phyloP scores from a whole-genome alignment of 768 basidiomycete species.

The Tylopilus plumbeoviolaceoides region DNA sequence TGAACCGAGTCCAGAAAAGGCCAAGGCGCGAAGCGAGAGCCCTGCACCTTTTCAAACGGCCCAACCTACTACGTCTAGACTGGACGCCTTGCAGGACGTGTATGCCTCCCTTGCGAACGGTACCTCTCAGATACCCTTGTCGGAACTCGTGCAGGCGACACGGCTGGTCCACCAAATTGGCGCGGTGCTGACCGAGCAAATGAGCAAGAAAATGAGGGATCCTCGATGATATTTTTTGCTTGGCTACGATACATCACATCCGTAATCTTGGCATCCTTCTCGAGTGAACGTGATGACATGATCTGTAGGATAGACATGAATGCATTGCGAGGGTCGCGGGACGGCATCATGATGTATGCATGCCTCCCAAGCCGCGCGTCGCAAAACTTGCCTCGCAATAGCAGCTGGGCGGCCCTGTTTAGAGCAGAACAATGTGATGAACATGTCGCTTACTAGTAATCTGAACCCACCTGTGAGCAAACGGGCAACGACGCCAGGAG shows the following conservation, averaged over 20 bases:
- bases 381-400: neutral
- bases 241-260: conserved; percentile 36
- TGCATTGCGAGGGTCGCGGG: neutral
- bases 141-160: conserved; percentile 47
- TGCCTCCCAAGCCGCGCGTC: neutral
- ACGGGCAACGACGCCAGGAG: neutral
- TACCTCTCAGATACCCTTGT: conserved; percentile 45
- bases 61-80: conserved; percentile 37
- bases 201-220: conserved; percentile 34
- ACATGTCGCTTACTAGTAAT: neutral
- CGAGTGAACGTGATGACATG: conserved; percentile 1
- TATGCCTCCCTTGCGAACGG: conserved; percentile 40
- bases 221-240: conserved; percentile 2
- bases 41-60: conserved; percentile 32
- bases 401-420: neutral
- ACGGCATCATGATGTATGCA: neutral
- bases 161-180: conserved; percentile 45
- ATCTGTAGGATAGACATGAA: neutral
- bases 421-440: neutral
- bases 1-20: conserved; percentile 1
- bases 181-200: conserved; percentile 42
- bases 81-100: conserved; percentile 42
- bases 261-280: conserved; percentile 33
- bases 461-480: neutral
- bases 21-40: conserved; percentile 7